A percentile compares a stretch with the other conserved stretches of the same genome.
phyloP scores from a whole-genome alignment of 2,329 filamentous ascomycete species.

The Penicillium italicum region DNA sequence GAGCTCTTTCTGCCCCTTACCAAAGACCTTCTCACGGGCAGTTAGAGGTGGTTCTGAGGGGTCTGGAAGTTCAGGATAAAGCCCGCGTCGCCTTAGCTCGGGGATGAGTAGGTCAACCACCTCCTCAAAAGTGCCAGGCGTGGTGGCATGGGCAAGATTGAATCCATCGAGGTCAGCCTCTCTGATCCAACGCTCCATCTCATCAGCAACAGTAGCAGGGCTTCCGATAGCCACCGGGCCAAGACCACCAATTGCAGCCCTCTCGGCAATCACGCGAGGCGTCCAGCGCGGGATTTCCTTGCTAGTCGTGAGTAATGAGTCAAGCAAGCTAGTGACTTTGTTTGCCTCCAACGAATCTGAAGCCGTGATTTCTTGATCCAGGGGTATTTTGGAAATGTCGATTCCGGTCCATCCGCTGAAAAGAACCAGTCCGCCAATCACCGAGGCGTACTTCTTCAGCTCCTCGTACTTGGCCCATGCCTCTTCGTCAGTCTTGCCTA shows the following conservation, averaged over 20 bases:
- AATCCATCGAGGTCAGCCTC: conserved; percentile 45
- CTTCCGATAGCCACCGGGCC: conserved; percentile 50
- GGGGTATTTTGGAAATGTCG: conserved; percentile 55
- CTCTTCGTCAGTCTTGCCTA: conserved; percentile 52
- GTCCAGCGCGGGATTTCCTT: conserved; percentile 49
- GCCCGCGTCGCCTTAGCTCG: conserved; percentile 43
- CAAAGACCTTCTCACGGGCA: conserved; percentile 60
- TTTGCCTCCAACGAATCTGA: conserved; percentile 54
- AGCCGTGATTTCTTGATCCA: conserved; percentile 56
- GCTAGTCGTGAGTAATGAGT: conserved; percentile 49
- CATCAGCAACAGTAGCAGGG: conserved; percentile 46
- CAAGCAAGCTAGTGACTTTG: conserved; percentile 50
- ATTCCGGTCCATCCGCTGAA: conserved; percentile 60
- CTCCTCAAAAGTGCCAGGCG: conserved; percentile 52
- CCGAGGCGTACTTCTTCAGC: conserved; percentile 51
- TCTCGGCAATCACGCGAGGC: conserved; percentile 46
- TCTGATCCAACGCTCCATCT: conserved; percentile 47
- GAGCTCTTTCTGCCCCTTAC: conserved; percentile 55
- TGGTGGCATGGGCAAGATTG: conserved; percentile 49
- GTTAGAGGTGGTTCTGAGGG: conserved; percentile 37
- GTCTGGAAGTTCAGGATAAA: conserved; percentile 40
- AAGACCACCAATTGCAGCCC: conserved; percentile 49
- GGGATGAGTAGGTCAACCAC: conserved; percentile 50
- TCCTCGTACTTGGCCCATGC: conserved; percentile 53
- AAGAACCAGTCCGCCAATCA: conserved; percentile 54